Conservation (phyloP, 2,329 filamentous ascomycete genomes). For the Pseudopyrenochaeta lycopersici region DNA sequence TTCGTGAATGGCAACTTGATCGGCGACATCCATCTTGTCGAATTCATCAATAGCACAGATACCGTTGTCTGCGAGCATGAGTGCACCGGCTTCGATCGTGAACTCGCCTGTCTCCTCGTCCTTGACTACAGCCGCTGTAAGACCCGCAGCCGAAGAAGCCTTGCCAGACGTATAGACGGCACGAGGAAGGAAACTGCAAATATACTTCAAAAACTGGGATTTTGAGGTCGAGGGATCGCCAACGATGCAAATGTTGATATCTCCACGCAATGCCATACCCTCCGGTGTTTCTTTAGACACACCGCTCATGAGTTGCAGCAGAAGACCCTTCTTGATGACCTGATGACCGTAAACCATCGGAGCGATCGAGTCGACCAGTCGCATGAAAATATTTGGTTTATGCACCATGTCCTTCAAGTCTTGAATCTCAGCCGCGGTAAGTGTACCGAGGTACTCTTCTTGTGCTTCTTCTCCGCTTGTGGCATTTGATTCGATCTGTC, state of each 20-base stretch:
- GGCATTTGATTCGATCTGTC: conserved; percentile 66
- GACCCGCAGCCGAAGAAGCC: conserved; percentile 94
- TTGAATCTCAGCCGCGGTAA: conserved; percentile 87
- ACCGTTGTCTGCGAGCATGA: conserved; percentile 96
- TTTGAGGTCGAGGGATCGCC: conserved; percentile 97
- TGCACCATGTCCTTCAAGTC: conserved; percentile 94
- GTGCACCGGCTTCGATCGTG: conserved; percentile 95
- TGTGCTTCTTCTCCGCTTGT: conserved; percentile 86
- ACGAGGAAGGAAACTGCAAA: conserved; percentile 94
- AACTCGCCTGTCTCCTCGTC: conserved; percentile 99
- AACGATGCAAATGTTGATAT: conserved; percentile 98
- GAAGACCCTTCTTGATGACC: conserved; percentile 95
- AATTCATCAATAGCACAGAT: conserved; percentile 99
- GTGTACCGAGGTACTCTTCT: conserved; percentile 83
- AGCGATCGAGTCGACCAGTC: conserved; percentile 90
- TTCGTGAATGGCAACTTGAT: conserved; percentile 99
- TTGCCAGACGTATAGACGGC: conserved; percentile 98
- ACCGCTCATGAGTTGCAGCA: conserved; percentile 95
- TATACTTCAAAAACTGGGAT: conserved; percentile 97
- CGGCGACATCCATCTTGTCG: conserved; percentile 98
- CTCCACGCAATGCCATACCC: conserved; percentile 93
- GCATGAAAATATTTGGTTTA: conserved; percentile 91
- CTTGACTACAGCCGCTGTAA: conserved; percentile 96
- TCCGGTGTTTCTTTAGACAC: conserved; percentile 91
- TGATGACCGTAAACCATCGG: conserved; percentile 98